These are phyloP conservation scores for Nyctanthes arbortristis DNA, from an alignment of 257 asterid species.

Conservation along the genomic window DNA sequence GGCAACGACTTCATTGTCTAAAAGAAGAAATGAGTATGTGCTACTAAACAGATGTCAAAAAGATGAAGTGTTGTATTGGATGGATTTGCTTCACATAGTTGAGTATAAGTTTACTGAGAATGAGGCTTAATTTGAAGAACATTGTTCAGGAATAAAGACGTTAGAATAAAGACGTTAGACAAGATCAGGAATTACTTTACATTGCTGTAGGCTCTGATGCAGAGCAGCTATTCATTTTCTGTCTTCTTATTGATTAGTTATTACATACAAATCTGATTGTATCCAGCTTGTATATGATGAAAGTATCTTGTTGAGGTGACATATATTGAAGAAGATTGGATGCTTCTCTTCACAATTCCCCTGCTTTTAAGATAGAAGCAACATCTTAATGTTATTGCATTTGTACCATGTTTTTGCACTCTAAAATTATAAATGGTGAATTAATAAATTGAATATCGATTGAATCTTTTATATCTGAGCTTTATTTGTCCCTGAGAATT, in stretches of 20 bases:
- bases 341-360: neutral
- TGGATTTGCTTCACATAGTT: neutral
- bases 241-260: neutral
- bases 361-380: neutral
- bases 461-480: neutral
- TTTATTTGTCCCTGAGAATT: neutral
- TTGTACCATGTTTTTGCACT: neutral
- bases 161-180: neutral
- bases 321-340: neutral
- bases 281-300: neutral
- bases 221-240: neutral
- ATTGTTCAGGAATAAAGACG: no score
- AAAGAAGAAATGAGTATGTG: neutral
- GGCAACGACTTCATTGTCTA: neutral
- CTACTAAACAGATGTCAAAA: no score
- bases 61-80: neutral
- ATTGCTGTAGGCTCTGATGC: neutral
- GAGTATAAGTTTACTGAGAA: neutral
- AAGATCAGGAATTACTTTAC: neutral
- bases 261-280: neutral
- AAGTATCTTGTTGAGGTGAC: neutral
- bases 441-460: neutral
- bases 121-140: neutral
- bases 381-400: neutral
- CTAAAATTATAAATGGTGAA: neutral